A percentile compares a stretch with the other conserved stretches of the same genome.
Conservation (phyloP, 2,329 filamentous ascomycete genomes). For the Ceratocystis ficicola region DNA sequence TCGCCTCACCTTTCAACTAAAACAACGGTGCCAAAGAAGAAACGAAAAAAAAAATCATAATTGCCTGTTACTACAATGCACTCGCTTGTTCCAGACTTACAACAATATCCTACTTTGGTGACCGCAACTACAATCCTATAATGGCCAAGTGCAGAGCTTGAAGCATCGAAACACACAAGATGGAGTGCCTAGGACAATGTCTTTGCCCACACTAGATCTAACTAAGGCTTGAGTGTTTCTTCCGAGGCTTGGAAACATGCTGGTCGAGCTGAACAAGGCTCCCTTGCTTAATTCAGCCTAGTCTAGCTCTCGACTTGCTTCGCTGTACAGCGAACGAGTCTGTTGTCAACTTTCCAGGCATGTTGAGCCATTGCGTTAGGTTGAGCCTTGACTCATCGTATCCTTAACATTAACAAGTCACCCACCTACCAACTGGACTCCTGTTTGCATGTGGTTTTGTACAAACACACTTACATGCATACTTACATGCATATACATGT, state of each 20-base stretch:
- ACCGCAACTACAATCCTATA: not conserved
- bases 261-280: slow-evolving; percentile 10
- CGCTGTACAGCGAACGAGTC: not conserved
- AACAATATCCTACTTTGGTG: not conserved
- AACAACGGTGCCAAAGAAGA: not conserved
- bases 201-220: not conserved
- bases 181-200: not conserved
- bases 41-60: not conserved
- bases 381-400: not conserved
- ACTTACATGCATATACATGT: not conserved
- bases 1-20: not conserved
- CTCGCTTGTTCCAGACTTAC: not conserved
- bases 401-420: not conserved
- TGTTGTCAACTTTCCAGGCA: not conserved
- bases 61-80: not conserved
- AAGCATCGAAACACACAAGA: too few relatives aligned
- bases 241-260: not conserved
- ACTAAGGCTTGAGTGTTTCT: not conserved
- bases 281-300: slow-evolving; percentile 4
- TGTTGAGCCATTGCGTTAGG: not conserved
- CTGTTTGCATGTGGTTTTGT: not conserved
- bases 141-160: too few relatives aligned
- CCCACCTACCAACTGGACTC: not conserved
- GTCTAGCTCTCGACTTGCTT: not conserved
- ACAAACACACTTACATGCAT: not conserved